Conservation (phyloP, 2,329 filamentous ascomycete genomes). For the Amauroascus verrucosus region DNA sequence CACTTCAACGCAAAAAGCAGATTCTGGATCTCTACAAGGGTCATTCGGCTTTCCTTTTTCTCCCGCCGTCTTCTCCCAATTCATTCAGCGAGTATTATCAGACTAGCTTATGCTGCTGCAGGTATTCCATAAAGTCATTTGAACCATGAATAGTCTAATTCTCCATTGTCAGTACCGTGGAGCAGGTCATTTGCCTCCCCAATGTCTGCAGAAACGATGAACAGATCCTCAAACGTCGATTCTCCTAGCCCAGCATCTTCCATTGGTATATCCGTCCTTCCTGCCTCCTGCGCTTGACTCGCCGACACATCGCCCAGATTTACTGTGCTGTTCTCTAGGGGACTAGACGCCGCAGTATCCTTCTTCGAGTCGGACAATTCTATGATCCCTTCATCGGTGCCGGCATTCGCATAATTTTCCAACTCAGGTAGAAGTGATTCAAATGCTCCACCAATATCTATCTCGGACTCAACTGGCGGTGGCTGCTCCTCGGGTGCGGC, state of each 20-base stretch:
- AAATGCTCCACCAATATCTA: conserved; percentile 16
- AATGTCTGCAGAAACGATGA: conserved; percentile 33
- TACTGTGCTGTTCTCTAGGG: neutral
- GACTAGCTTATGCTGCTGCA: neutral
- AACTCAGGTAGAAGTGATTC: conserved; percentile 25
- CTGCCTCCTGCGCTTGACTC: conserved; percentile 10
- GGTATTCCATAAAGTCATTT: conserved; percentile 16
- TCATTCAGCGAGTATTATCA: too few relatives aligned
- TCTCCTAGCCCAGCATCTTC: conserved; percentile 29
- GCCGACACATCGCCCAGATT: conserved; percentile 16
- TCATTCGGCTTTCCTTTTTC: too few relatives aligned
- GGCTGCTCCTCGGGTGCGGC: neutral
- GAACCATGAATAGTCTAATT: conserved; percentile 36
- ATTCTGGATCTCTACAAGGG: too few relatives aligned
- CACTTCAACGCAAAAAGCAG: too few relatives aligned
- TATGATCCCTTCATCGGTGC: conserved; percentile 31
- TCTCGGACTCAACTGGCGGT: neutral
- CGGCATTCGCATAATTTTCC: conserved; percentile 26
- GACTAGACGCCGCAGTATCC: conserved; percentile 4
- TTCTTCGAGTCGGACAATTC: conserved; percentile 19
- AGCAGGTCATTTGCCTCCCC: conserved; percentile 29
- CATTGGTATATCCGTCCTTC: conserved; percentile 16
- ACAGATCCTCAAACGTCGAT: conserved; percentile 39
- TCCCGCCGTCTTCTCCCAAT: too few relatives aligned
- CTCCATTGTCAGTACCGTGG: conserved; percentile 32